A percentile compares a stretch with the other conserved stretches of the same genome.
phyloP scores from a whole-genome alignment of 208 protist genomes.

The Wallacemonas rigidus region DNA sequence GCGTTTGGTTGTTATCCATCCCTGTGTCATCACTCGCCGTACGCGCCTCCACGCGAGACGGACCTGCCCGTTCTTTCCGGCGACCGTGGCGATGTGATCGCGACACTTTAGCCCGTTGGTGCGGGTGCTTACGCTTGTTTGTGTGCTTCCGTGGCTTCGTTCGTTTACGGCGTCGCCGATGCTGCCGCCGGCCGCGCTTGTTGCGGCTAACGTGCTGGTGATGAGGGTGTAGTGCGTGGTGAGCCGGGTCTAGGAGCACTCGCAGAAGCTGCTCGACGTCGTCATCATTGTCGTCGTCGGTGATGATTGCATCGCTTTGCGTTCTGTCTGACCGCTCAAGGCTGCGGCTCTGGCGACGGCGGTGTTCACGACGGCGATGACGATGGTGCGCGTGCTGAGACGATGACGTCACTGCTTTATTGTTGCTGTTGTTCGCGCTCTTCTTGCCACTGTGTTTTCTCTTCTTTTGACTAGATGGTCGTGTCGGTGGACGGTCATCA shows the following conservation, averaged over 20 bases:
- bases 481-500: background rate
- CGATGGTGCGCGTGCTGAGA: background rate
- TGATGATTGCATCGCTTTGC: no score
- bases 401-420: background rate
- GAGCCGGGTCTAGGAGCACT: slow-evolving; percentile 3
- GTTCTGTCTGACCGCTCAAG: background rate
- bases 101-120: slow-evolving; percentile 1
- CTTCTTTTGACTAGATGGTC: background rate
- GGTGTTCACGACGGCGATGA: background rate
- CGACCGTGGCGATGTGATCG: slow-evolving; percentile 15
- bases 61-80: no score
- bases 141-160: slow-evolving; percentile 17
- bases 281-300: background rate
- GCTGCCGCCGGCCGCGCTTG: slow-evolving; percentile 31
- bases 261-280: slow-evolving; percentile 1
- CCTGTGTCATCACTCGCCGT: no score
- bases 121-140: slow-evolving; percentile 17
- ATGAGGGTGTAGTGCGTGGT: slow-evolving; percentile 11
- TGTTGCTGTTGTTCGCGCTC: slow-evolving; percentile 3
- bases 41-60: no score
- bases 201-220: slow-evolving; percentile 29
- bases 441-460: background rate
- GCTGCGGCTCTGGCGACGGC: background rate
- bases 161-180: slow-evolving; percentile 25
- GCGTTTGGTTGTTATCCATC: background rate